Percentiles rank a stretch among this genome's conserved stretches.
Evolutionary conservation across 208 protist species (phyloP).

Genomic region (Acanthamoeba divionensis): DNA sequence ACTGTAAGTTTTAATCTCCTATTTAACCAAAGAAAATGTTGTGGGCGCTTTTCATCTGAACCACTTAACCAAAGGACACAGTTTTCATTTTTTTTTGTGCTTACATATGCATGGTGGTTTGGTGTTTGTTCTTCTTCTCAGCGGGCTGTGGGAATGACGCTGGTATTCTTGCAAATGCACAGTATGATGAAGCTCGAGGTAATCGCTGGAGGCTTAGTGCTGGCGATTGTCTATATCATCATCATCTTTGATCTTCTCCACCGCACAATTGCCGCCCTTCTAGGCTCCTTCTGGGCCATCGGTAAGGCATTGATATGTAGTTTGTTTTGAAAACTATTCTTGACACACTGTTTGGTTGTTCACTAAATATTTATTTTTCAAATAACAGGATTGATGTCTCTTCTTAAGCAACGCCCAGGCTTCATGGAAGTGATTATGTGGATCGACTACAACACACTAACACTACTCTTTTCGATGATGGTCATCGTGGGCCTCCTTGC

Average conservation of each 20-base stretch:
- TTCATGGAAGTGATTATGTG: constrained; percentile 59
- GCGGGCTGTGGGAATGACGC: background rate
- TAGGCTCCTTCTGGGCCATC: constrained; percentile 70
- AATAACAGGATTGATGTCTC: background rate
- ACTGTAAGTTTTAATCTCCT: background rate
- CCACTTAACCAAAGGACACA: too few species aligned
- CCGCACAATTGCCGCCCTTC: constrained; percentile 70
- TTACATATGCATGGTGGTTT: background rate
- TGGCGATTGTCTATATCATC: constrained; percentile 72
- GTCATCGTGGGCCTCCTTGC: constrained; percentile 75
- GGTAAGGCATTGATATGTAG: background rate
- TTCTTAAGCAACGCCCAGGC: background rate
- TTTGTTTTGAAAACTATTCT: background rate
- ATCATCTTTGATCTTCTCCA: constrained; percentile 78
- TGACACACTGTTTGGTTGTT: background rate
- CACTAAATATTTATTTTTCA: background rate
- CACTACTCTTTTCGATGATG: constrained; percentile 79
- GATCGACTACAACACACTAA: constrained; percentile 57
- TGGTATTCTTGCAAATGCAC: background rate
- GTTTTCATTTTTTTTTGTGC: background rate
- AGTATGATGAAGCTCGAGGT: constrained; percentile 46
- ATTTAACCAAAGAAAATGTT: too few species aligned
- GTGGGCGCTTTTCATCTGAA: too few species aligned
- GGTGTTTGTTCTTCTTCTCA: background rate
- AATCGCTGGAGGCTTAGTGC: constrained; percentile 64